Evolutionary conservation across 352 stramenopile genomes (phyloP).

Genomic region (Globisporangium middletonii): DNA sequence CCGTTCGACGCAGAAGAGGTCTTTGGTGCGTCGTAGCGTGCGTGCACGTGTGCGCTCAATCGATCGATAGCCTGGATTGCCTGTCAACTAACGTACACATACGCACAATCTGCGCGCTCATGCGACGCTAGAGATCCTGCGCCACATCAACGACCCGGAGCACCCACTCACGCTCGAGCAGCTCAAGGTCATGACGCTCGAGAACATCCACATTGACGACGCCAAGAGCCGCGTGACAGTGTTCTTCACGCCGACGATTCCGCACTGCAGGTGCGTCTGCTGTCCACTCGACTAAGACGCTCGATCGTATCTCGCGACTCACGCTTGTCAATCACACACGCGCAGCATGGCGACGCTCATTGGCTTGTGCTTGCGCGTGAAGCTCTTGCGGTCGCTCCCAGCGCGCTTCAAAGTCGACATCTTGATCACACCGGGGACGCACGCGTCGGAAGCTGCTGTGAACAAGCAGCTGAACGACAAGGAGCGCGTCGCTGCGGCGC

Average conservation of each 20-base stretch:
- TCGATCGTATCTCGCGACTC: no score
- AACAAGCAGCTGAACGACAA: slow-evolving; percentile 98
- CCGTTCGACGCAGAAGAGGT: slow-evolving; percentile 82
- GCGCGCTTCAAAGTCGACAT: slow-evolving; percentile 93
- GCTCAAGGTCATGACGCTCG: slow-evolving; percentile 89
- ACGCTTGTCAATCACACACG: not conserved
- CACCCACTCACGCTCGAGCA: slow-evolving; percentile 92
- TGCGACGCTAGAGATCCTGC: slow-evolving; percentile 54
- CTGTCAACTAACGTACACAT: not conserved
- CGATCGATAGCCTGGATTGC: not conserved
- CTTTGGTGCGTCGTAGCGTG: slow-evolving; percentile 55
- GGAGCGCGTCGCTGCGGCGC: slow-evolving; percentile 92
- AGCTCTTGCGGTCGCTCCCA: slow-evolving; percentile 92
- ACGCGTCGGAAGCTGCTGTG: slow-evolving; percentile 92
- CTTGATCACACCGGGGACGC: slow-evolving; percentile 91
- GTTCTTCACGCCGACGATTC: slow-evolving; percentile 93
- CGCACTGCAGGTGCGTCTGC: slow-evolving; percentile 85
- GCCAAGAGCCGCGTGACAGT: slow-evolving; percentile 68
- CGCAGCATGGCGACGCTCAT: slow-evolving; percentile 96
- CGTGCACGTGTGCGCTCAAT: not conserved
- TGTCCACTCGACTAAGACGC: not conserved
- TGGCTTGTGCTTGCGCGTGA: slow-evolving; percentile 93
- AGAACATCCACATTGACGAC: slow-evolving; percentile 89
- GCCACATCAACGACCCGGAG: slow-evolving; percentile 91
- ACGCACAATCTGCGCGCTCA: not conserved